Percentiles rank a stretch among this genome's conserved stretches.
phyloP scores from a whole-genome alignment of 2,329 filamentous ascomycete genomes.

The Monosporascus sp. region DNA sequence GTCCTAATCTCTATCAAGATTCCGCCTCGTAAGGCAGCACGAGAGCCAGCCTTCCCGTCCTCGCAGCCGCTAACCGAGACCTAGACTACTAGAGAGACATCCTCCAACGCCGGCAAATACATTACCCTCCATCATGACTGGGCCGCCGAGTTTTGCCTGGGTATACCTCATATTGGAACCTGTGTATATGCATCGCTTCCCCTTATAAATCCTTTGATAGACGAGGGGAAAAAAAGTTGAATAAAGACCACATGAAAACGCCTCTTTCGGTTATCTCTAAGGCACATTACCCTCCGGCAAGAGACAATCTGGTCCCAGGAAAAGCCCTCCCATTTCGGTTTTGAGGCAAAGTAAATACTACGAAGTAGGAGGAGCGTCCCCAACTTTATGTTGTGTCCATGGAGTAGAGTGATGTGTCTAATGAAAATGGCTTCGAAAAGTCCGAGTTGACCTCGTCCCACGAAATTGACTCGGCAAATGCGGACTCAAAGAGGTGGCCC shows the following conservation, averaged over 20 bases:
- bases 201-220: background rate
- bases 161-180: background rate
- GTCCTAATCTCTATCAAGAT: background rate
- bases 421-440: constrained; percentile 47
- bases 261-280: background rate
- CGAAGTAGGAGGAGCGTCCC: background rate
- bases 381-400: constrained; percentile 28
- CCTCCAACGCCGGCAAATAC: background rate
- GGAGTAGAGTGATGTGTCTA: constrained; percentile 42
- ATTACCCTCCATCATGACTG: background rate
- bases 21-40: background rate
- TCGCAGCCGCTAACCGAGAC: background rate
- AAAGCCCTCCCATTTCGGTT: background rate
- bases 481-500: constrained; percentile 19
- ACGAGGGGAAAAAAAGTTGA: background rate
- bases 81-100: background rate
- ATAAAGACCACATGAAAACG: background rate
- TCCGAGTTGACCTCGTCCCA: constrained; percentile 48
- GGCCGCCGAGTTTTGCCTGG: background rate
- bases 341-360: background rate
- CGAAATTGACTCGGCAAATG: constrained; percentile 20
- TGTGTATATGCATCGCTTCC: background rate
- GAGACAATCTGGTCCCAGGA: background rate
- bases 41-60: background rate
- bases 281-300: background rate